Evolutionary conservation across 1,139 yeast genomes (phyloP), one percentile per base, ranked within the genome.

Genomic region (Hemisphaericaspora xylofermentans): DNA sequence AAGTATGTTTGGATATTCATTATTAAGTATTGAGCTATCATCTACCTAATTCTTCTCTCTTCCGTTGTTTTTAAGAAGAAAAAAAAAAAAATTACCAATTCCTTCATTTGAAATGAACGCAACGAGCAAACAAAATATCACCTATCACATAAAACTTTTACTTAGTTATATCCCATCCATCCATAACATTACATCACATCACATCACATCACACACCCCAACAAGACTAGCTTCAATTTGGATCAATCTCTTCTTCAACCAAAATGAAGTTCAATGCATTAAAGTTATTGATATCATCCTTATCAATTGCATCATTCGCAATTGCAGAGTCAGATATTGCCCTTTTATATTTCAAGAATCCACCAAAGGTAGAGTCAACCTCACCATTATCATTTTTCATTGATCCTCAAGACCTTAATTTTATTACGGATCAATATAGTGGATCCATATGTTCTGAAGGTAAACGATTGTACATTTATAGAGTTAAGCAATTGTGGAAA

Each of bases 261-360:
- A n/a, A 31, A 18, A 31, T 31, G 34, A 31, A 31, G 34, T 31
- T 31, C 25, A 17, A 7, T 6, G 25, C 2, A 31, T 31, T 31
- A 18, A 15, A 27, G 6, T 18, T 36, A 28, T 6, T 36, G 2
- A 31, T 26, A 19, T 28, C 34, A 2, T n/a, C 25, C 14, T 16
- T 36, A 18, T 26, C 33, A 18, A 32, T 35, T 34, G 16, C 31
- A 40, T 32, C 48, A 35, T 38, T 49, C 3, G 63, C 53, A 7
- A 32, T 45, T 40, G 70, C 66, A 10, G 67, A 64, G 36, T 50
- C 64, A 21, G 68, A 68, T 43, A 62, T 71, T 17, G 69, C 64
- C 3, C 51, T 63, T 3, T 56, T 65, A 40, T 59, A 49, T 43
- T 24, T 19, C 7, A 24, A 33, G 6, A 15, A 15, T 27, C n/a